These are phyloP conservation scores for Hypseocharis bilobata DNA, from an alignment of 441 rosid species.

Conservation along the genomic window DNA sequence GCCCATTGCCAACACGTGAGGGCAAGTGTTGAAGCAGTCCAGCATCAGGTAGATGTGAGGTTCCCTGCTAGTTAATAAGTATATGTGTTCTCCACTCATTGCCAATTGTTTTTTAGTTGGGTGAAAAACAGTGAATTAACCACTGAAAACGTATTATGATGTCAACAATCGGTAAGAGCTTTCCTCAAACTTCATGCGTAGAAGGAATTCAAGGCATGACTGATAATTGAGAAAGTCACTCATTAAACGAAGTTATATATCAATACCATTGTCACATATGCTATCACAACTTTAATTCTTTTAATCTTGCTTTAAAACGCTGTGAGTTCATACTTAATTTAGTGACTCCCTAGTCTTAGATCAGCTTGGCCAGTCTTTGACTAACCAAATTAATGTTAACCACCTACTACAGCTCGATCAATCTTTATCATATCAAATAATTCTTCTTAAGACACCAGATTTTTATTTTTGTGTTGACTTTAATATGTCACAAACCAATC, in stretches of 20 bases:
- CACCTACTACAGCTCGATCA: not conserved
- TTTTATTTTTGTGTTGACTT: not conserved
- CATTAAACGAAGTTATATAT: not conserved
- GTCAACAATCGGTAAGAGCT: too few species aligned
- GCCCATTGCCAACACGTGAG: too few species aligned
- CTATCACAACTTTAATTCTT: not conserved
- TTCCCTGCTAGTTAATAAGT: too few species aligned
- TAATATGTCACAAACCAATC: not conserved
- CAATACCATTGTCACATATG: not conserved
- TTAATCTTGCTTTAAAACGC: not conserved
- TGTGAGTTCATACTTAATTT: not conserved
- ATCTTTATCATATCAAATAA: not conserved
- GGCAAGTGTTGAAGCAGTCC: too few species aligned
- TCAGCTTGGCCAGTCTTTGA: not conserved
- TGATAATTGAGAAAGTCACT: not conserved
- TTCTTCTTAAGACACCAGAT: not conserved
- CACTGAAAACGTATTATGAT: too few species aligned
- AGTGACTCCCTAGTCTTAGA: not conserved
- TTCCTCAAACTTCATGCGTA: too few species aligned
- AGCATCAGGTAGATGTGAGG: too few species aligned
- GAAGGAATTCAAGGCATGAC: not conserved
- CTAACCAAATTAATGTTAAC: not conserved
- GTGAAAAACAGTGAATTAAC: too few species aligned
- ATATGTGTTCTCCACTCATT: too few species aligned
- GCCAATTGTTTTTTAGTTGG: too few species aligned